A percentile compares a stretch with the other conserved stretches of the same genome.
Conservation (phyloP, 2,329 filamentous ascomycete genomes). For the Aschersonia sp. region DNA sequence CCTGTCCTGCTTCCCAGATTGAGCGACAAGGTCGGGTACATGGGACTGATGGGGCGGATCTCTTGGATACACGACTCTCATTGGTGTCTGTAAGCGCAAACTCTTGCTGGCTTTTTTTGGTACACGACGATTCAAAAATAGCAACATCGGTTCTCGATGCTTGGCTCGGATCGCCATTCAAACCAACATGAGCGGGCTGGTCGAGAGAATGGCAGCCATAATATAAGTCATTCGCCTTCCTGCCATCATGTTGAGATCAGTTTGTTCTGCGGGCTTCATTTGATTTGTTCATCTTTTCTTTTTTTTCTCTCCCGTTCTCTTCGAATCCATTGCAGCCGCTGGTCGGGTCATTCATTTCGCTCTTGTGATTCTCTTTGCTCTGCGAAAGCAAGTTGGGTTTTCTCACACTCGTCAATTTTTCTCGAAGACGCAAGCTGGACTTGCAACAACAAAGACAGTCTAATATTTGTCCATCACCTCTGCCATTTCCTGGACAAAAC, state of each 20-base stretch:
- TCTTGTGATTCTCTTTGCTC: constrained; percentile 9
- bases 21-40: neutral
- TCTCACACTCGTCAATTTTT: constrained; percentile 21
- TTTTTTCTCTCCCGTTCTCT: constrained; percentile 22
- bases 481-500: neutral
- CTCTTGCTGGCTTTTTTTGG: constrained; percentile 5
- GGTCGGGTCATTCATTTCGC: constrained; percentile 13
- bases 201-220: constrained; percentile 28
- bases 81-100: constrained; percentile 35
- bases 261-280: constrained; percentile 7
- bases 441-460: neutral
- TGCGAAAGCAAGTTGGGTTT: constrained; percentile 41
- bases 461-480: neutral
- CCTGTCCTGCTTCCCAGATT: constrained; percentile 1
- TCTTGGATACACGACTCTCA: neutral
- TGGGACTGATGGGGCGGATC: constrained; percentile 1
- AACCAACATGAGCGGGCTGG: constrained; percentile 13
- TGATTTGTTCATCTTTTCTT: constrained; percentile 23
- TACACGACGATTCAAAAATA: constrained; percentile 22
- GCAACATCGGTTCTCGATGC: constrained; percentile 10
- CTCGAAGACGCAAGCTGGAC: too few species aligned
- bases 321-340: constrained; percentile 10
- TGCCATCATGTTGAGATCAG: constrained; percentile 24
- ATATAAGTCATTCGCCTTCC: constrained; percentile 44
- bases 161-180: constrained; percentile 7